Base-by-base conservation (phyloP, 192 early-diverging fungal genomes). In the Coemansia aciculifera region DNA sequence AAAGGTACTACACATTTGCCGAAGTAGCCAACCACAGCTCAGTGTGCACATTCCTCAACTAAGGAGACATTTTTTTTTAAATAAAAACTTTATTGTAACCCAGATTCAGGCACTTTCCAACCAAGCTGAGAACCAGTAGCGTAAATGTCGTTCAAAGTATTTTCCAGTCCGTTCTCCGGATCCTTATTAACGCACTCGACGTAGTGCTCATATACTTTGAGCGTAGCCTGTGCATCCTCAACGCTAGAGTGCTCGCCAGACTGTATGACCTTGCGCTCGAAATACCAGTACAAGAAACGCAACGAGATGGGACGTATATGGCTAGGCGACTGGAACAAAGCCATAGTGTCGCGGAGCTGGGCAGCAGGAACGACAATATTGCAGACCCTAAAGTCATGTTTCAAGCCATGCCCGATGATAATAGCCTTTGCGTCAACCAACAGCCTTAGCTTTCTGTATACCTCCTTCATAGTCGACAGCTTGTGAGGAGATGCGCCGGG, bases 381-480 rank as follows among this genome's bases (percentile, higher is more conserved):
- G 57, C 97, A 95, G 31, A 92, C 95, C 23, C 97, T 88, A 68
- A 97, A 97, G 77, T 99, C 97, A 62, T 96, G 95, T 49, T 92
- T 91, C 39, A 99, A 77, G 2, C 95, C 96, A 62, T 99, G 97
- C 0, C 97, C 97, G 43, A 99, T 89, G 78, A 99, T 94, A 10
- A 91, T 83, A 72, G 94, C 96, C 10, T 92, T 92, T 40, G 92
- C 78, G 73, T 99, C 96, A 1, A 97, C 90, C 19, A 99, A 77
- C 31, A 95, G 78, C 0, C 96, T 89, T 44, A 99, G 86, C 63
- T 96, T 94, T 69, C 90, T 91, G 81, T 99, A 98, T 0, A 91
- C 92, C n/a, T 91, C 89, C 71, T 99, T 99, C 44, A 96, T 84
- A 4, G 94, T 90, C 3, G 97, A 94, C 2, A 99, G 84, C 1